phyloP scores from a whole-genome alignment of 495 filamentous ascomycete genomes.

The Chaetomium fimeti region DNA sequence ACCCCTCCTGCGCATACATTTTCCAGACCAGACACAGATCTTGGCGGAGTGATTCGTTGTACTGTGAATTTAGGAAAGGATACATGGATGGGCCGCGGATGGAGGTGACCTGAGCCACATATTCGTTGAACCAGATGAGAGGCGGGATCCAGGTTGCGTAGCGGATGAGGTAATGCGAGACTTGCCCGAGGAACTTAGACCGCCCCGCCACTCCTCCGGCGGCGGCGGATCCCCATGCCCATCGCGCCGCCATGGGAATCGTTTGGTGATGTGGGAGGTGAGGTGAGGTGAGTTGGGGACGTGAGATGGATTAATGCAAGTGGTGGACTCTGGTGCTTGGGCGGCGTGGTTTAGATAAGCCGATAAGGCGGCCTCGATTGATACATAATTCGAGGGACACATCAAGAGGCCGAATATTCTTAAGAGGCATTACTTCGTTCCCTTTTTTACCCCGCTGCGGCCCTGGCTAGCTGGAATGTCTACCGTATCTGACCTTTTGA shows the following conservation, averaged over 20 bases:
- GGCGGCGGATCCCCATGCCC: constrained; percentile 32
- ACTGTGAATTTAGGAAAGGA: constrained; percentile 68
- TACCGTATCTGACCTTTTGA: constrained; percentile 27
- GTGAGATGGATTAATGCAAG: constrained; percentile 2
- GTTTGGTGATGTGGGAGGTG: neutral
- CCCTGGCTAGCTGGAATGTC: constrained; percentile 17
- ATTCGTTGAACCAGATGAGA: constrained; percentile 60
- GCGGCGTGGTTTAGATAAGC: neutral
- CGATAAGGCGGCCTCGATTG: constrained; percentile 15
- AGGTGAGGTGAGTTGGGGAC: neutral
- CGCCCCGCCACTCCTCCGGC: constrained; percentile 25
- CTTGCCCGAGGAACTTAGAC: constrained; percentile 35
- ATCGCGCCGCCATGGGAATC: constrained; percentile 20
- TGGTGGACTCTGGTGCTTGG: neutral
- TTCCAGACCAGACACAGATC: constrained; percentile 56
- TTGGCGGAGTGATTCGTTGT: constrained; percentile 53
- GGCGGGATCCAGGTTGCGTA: constrained; percentile 63
- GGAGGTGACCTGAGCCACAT: constrained; percentile 60
- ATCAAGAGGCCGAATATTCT: neutral
- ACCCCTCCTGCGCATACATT: constrained; percentile 43
- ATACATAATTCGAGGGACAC: neutral
- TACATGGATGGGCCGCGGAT: constrained; percentile 74
- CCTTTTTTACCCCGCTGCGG: constrained; percentile 15
- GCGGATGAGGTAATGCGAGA: constrained; percentile 49
- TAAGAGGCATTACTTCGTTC: constrained; percentile 17